Base-by-base conservation (phyloP, 2,329 filamentous ascomycete species). In the Fusarium stilboides region DNA sequence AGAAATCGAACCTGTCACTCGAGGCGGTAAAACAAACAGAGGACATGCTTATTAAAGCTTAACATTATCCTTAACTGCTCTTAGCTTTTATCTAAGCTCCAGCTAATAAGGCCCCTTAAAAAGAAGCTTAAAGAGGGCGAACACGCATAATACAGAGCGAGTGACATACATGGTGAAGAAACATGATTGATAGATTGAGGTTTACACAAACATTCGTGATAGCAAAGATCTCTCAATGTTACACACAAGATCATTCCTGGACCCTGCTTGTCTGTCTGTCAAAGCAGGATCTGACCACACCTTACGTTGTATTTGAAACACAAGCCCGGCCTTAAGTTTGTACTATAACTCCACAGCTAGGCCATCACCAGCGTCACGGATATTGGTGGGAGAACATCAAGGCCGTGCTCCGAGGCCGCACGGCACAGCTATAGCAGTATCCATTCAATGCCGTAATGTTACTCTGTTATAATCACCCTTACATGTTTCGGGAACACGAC, bases 81-180 rank as follows among this genome's bases (percentile, higher is more conserved):
- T 57, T n/a, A 36, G 37, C 37, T 28, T 33, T 57, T n/a, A 36
- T 26, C 34, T 57, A 57, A 57, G 54, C 54, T 43, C 19, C 39
- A 42, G 39, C n/a, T 20, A 22, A 42, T 7, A 42, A 14, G 15
- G 39, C 20, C 31, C 31, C 36, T 31, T 33, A 31, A n/a, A 33
- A 57, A 53, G 33, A 57, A 42, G 54, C 46, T 53, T 57, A 57
- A 57, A 26, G 15, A 43, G 15, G 22, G 7, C 12, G 5, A 26
- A 15, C 20, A 17, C 10, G n/a, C 39, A n/a, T 19, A 12, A 43
- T 26, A n/a, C 19, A 17, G 15, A 17, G 19, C 17, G 5, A 53
- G 46, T 36, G 37, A 53, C 46, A 42, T 42, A 15, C 36, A 40
- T 14, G n/a, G 34, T 34, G 10, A 10, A 34, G 10, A 39, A 53